Evolutionary conservation across 2,329 filamentous ascomycete species (phyloP).

Genomic region (Sarocladium oryzae): DNA sequence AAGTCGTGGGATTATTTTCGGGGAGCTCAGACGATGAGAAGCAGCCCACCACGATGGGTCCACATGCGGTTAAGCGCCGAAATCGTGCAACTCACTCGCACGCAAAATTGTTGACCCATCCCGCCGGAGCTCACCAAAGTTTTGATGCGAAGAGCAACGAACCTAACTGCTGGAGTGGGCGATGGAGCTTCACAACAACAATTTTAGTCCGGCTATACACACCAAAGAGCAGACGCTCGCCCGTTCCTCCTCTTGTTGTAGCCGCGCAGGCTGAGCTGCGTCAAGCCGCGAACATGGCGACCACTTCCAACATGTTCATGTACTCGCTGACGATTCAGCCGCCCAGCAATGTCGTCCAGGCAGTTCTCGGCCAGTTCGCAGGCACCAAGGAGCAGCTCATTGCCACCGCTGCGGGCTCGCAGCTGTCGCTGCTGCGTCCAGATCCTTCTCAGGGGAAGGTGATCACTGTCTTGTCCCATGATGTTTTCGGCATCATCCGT

Average conservation of each 20-base stretch:
- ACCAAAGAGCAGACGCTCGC: background rate
- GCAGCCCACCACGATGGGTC: background rate
- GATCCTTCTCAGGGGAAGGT: conserved; percentile 83
- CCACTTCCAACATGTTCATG: conserved; percentile 97
- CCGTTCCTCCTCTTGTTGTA: conserved; percentile 14
- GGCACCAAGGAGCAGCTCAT: conserved; percentile 98
- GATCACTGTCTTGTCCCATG: conserved; percentile 77
- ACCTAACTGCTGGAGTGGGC: background rate
- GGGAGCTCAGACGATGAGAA: conserved; percentile 23
- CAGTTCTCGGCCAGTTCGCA: conserved; percentile 89
- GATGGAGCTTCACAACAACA: conserved; percentile 7
- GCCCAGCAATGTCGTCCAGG: conserved; percentile 81
- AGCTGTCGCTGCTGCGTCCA: conserved; percentile 79
- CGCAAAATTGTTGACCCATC: conserved; percentile 30
- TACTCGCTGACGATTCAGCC: conserved; percentile 95
- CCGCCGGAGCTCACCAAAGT: conserved; percentile 21
- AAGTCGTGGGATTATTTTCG: conserved; percentile 8
- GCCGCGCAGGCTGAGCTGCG: conserved; percentile 47
- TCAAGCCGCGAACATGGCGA: conserved; percentile 68
- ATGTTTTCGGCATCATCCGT: conserved; percentile 94
- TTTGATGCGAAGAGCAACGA: conserved; percentile 15
- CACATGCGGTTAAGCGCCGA: background rate
- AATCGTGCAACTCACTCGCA: conserved; percentile 12
- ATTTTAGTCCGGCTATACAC: background rate
- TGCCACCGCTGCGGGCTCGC: conserved; percentile 85